Evolutionary conservation across 495 filamentous ascomycete genomes (phyloP), one percentile per base, ranked within the genome.

Genomic region (Podospora didyma): DNA sequence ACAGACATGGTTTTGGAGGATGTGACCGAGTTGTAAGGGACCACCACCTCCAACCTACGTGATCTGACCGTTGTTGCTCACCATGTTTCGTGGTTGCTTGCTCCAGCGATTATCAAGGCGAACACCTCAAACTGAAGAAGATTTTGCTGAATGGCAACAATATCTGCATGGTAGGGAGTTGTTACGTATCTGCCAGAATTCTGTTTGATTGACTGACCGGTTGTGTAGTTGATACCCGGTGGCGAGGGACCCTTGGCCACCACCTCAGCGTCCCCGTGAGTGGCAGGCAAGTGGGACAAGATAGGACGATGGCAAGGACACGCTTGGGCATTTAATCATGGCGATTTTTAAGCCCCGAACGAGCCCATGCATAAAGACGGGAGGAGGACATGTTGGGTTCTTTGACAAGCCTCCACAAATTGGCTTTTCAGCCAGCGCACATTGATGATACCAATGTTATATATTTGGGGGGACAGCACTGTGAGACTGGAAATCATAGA

Each of bases 141-240:
- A 94, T 97, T 47, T 73, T 98, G 22, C 78, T 98, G n/a, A 97
- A 97, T 63, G 94, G 94, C 35, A 98, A 98, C 73, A 97, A 97
- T 65, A 88, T 98, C 54, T 97, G 94, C 89, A 98, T 98, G 94
- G 94, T 96, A n/a, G n/a, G n/a, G 80, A 49, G 56, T 49, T 42
- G 16, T 28, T 47, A 44, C 17, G 57, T 12, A 46, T 60, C n/a
- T n/a, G n/a, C n/a, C n/a, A n/a, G n/a, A 28, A 57, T 46, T 54
- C 28, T 34, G 20, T 7, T 1, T 21, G 4, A 7, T 16, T 59
- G 2, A 61, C 56, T 14, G 16, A 26, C 39, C 20, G 7, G 3
- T 2, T 6, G 21, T 17, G 49, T 39, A 96, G 90, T 83, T 96
- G 73, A 92, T 94, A 61, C 90, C 90, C 17, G 90, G 90, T 57